Evolutionary conservation across 257 asterid species (phyloP).

Genomic region (Primulina huaijiensis): DNA sequence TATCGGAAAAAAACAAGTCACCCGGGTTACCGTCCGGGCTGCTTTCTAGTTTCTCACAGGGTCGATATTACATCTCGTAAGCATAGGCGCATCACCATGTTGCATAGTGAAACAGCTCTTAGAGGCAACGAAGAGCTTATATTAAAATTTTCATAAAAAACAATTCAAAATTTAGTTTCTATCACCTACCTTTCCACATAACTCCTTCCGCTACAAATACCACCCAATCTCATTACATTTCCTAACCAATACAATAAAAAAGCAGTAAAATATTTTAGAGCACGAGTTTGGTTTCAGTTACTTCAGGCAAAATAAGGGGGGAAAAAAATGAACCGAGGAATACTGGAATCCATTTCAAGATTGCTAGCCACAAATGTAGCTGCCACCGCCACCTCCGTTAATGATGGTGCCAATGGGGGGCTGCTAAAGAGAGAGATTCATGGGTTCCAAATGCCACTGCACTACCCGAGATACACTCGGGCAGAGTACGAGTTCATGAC

Average conservation of each 20-base stretch:
- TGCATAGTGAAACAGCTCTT: slow-evolving; percentile 23
- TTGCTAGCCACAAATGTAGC: slow-evolving; percentile 24
- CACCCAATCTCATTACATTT: slow-evolving; percentile 8
- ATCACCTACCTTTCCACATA: slow-evolving; percentile 33
- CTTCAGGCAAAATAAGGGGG: not conserved
- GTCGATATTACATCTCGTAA: no score
- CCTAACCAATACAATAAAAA: not conserved
- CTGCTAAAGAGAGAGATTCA: slow-evolving; percentile 31
- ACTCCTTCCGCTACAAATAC: slow-evolving; percentile 35
- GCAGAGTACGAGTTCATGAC: slow-evolving; percentile 60
- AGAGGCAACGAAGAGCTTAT: slow-evolving; percentile 25
- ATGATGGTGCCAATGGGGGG: slow-evolving; percentile 16
- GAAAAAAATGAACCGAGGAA: slow-evolving; percentile 25
- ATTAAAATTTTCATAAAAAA: slow-evolving; percentile 24
- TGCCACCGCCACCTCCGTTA: not conserved
- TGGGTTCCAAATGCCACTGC: slow-evolving; percentile 67
- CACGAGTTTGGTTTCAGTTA: no score
- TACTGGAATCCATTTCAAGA: slow-evolving; percentile 42
- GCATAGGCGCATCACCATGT: no score
- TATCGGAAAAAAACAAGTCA: no score
- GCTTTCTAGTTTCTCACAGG: no score
- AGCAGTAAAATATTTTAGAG: no score
- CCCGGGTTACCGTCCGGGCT: no score
- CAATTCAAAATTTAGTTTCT: slow-evolving; percentile 28
- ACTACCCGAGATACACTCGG: slow-evolving; percentile 60